Evolutionary conservation across 202 grass and related monocot genomes (phyloP), one percentile per base, ranked within the genome.

Genomic region (Musa balbisiana): DNA sequence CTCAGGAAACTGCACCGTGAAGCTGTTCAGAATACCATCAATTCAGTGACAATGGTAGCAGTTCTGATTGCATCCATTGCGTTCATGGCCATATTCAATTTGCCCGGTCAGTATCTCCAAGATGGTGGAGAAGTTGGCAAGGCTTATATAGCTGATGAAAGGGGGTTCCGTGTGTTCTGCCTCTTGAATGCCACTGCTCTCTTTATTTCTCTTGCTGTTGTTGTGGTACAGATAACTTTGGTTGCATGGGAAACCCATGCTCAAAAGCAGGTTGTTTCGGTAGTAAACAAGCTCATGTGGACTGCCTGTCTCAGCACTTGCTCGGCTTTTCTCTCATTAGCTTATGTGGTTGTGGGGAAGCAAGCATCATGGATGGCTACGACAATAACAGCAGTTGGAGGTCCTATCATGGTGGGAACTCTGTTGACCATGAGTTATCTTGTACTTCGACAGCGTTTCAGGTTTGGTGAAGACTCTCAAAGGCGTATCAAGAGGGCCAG

Each of bases 221-320:
- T 99, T 33, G 89, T 99, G 9, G 95, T 95, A 52, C 95, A 99
- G 78, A 95, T 99, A 56, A 99, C 95, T 79, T 83, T 99, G 72
- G 91, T 99, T 24, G 95, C 95, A 75, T 99, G 95, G 95, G 95
- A 90, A 77, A 89, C 95, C 4, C 91, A 87, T 80, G 95, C 95
- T 16, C 95, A 99, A 71, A 99, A 99, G 80, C 80, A 82, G 80
- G 56, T 99, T 50, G 90, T 99, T 78, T 87, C 90, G 72, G 83
- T 99, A n/a, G 87, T 99, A 49, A 99, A 99, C 81, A 99, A 99
- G 81, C 87, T 99, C 51, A 99, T 99, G 95, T 99, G 95, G 95
- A 75, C 55, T 0, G 95, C 95, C 9, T 99, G 95, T 83, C 88
- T 99, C 50, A 99, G 95, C 27, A 99, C 95, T 51, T 92, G 91